Percentiles rank a stretch among this genome's conserved stretches.
Conservation (phyloP, 164 flowering plant species). For the Piper longum region DNA sequence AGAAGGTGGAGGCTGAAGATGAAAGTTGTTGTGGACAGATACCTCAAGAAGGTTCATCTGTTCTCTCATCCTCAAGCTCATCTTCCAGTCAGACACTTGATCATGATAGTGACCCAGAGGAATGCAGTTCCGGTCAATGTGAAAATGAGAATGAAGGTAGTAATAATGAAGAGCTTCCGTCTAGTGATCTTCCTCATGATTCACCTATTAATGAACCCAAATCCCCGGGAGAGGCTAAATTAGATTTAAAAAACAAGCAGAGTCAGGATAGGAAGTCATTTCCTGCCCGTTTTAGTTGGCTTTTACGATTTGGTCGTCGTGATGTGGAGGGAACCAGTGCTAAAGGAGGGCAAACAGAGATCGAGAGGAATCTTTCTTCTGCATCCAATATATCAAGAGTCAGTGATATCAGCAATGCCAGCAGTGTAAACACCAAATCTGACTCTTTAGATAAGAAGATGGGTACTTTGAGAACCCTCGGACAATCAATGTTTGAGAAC, state of each 20-base stretch:
- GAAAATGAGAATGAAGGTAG: conserved; percentile 26
- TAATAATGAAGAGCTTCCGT: conserved; percentile 15
- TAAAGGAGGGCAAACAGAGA: conserved; percentile 17
- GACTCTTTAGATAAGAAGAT: conserved; percentile 55
- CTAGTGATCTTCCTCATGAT: conserved; percentile 8
- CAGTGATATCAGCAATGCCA: conserved; percentile 8
- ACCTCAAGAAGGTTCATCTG: conserved; percentile 46
- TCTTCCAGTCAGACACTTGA: conserved; percentile 34
- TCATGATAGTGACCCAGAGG: conserved; percentile 42
- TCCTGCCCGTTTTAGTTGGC: conserved; percentile 67
- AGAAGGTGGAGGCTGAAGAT: conserved; percentile 17
- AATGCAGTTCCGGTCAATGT: conserved; percentile 44
- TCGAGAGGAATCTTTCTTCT: conserved; percentile 6
- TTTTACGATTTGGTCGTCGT: conserved; percentile 69
- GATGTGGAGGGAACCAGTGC: conserved; percentile 37
- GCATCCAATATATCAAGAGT: no score
- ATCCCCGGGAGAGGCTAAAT: conserved; percentile 14
- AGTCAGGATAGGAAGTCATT: conserved; percentile 45
- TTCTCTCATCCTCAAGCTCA: conserved; percentile 46
- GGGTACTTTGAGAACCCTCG: conserved; percentile 58
- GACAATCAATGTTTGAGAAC: conserved; percentile 90
- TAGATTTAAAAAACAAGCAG: not conserved
- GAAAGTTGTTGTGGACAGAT: conserved; percentile 20
- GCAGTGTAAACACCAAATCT: not conserved
- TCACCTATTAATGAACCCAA: conserved; percentile 32